Conservation (phyloP, 2,329 filamentous ascomycete genomes). For the Acephala macrosclerotiorum region DNA sequence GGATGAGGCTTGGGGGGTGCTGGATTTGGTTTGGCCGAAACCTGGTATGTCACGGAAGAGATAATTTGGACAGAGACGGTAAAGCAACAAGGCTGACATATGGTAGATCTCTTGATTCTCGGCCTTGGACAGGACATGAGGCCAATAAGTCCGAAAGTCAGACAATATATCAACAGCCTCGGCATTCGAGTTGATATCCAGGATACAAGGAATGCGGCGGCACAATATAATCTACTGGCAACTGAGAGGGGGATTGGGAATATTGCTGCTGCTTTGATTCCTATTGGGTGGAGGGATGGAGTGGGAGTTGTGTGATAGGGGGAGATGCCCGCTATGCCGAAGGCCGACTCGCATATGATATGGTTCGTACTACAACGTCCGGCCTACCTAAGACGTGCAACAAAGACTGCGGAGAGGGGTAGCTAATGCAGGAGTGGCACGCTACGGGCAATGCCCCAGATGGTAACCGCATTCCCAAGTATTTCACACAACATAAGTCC, state of each 20-base stretch:
- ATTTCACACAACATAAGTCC: too few species aligned
- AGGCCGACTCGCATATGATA: background rate
- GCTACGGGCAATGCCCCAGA: background rate
- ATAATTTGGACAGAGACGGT: background rate
- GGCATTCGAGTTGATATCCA: conserved; percentile 88
- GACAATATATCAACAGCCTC: conserved; percentile 74
- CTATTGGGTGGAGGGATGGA: conserved; percentile 78
- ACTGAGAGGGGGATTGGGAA: conserved; percentile 88
- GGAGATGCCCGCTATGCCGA: background rate
- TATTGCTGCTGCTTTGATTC: conserved; percentile 87
- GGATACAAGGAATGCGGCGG: conserved; percentile 92
- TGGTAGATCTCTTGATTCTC: conserved; percentile 83
- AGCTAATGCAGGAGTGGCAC: background rate
- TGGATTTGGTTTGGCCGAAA: conserved; percentile 84
- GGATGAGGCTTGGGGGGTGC: conserved; percentile 73
- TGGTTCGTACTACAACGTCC: background rate
- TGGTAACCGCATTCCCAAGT: too few species aligned
- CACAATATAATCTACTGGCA: conserved; percentile 94
- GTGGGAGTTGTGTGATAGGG: conserved; percentile 17
- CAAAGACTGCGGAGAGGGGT: background rate
- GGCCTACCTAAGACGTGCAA: background rate
- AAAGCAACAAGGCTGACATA: background rate
- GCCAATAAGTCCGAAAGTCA: conserved; percentile 79
- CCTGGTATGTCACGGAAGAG: conserved; percentile 68
- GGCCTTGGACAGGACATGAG: conserved; percentile 80